These are phyloP conservation scores for Kwoniella bestiolae DNA, from an alignment of 768 basidiomycete genomes.

Conservation along the genomic window DNA sequence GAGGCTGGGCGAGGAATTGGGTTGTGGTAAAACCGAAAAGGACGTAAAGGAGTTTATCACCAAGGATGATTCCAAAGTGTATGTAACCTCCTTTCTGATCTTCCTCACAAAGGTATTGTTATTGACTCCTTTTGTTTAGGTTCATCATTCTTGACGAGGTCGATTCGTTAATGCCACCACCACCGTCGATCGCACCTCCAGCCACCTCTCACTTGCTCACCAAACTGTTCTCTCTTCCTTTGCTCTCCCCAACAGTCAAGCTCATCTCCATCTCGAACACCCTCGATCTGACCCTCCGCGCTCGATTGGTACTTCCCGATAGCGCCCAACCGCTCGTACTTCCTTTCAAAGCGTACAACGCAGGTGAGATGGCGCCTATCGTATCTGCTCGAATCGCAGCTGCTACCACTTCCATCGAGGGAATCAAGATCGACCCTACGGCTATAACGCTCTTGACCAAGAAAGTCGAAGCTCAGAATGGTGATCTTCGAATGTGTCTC, in stretches of 20 bases:
- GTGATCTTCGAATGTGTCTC: conserved; percentile 57
- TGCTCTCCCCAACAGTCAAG: conserved; percentile 40
- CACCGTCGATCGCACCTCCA: conserved; percentile 39
- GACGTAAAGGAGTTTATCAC: conserved; percentile 26
- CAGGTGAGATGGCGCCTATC: conserved; percentile 54
- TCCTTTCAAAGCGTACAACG: conserved; percentile 55
- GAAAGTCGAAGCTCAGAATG: conserved; percentile 58
- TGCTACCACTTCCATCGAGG: conserved; percentile 7
- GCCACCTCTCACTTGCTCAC: conserved; percentile 52
- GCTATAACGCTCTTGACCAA: conserved; percentile 55
- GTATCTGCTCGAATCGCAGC: conserved; percentile 49
- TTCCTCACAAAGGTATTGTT: not conserved
- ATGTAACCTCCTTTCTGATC: conserved; percentile 7
- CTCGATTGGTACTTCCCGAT: conserved; percentile 47
- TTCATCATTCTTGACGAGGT: conserved; percentile 58
- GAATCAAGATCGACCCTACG: conserved; percentile 52
- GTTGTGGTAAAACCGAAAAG: conserved; percentile 41
- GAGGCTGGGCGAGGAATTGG: conserved; percentile 44
- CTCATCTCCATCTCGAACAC: conserved; percentile 58
- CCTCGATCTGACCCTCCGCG: conserved; percentile 57
- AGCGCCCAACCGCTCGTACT: conserved; percentile 49
- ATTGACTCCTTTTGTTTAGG: conserved; percentile 26
- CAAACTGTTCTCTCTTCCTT: conserved; percentile 54
- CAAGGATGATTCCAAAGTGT: not conserved
- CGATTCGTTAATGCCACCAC: conserved; percentile 55